Conservation (phyloP, 495 filamentous ascomycete species). For the Podospora comata region DNA sequence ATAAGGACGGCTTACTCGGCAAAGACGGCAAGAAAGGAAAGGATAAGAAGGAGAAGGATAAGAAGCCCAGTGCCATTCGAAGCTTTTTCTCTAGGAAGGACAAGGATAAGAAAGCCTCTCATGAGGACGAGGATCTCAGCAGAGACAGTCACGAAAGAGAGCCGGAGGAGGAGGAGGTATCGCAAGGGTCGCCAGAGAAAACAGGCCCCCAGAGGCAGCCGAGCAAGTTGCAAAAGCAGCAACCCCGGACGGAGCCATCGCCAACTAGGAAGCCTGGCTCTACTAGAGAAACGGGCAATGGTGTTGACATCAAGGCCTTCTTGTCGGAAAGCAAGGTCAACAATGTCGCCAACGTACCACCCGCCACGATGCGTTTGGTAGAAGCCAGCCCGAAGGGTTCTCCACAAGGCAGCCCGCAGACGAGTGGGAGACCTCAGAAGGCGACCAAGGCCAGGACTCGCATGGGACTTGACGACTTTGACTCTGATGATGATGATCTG, state of each 20-base stretch:
- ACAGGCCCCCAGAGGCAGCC: slow-evolving; percentile 52
- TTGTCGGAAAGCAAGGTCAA: slow-evolving; percentile 41
- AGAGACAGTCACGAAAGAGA: slow-evolving; percentile 47
- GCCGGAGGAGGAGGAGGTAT: slow-evolving; percentile 44
- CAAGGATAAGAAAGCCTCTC: slow-evolving; percentile 69
- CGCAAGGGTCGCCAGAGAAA: slow-evolving; percentile 34
- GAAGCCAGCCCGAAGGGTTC: slow-evolving; percentile 49
- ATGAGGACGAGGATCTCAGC: slow-evolving; percentile 66
- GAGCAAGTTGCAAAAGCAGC: slow-evolving; percentile 73
- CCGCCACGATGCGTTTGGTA: slow-evolving; percentile 60
- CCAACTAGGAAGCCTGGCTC: slow-evolving; percentile 44
- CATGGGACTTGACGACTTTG: slow-evolving; percentile 51
- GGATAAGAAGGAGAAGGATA: slow-evolving; percentile 85
- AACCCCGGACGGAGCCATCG: slow-evolving; percentile 53
- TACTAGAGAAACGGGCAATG: slow-evolving; percentile 23
- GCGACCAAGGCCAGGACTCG: slow-evolving; percentile 49
- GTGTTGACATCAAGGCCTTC: slow-evolving; percentile 31
- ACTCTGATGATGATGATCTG: slow-evolving; percentile 41
- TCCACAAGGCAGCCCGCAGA: slow-evolving; percentile 35
- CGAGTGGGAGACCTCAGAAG: slow-evolving; percentile 37
- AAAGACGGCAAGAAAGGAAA: slow-evolving; percentile 58
- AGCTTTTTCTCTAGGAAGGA: slow-evolving; percentile 95
- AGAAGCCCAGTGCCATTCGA: slow-evolving; percentile 87
- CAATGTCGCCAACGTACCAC: slow-evolving; percentile 44
- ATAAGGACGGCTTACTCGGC: slow-evolving; percentile 43